Evolutionary conservation across 805 yeast genomes (phyloP).

Genomic region (Candida dajiaensis): DNA sequence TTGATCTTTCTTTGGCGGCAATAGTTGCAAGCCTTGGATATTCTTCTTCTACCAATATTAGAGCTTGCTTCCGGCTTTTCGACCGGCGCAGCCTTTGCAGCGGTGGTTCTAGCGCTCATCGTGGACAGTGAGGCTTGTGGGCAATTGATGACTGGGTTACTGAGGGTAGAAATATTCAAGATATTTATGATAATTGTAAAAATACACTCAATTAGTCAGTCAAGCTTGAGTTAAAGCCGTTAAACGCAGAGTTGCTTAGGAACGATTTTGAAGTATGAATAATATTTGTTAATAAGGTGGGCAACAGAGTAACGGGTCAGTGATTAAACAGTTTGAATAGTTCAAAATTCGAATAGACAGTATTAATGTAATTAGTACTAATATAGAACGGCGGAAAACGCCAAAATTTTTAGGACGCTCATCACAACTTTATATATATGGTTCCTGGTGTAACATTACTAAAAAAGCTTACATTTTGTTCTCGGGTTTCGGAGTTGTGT

Average conservation of each 20-base stretch:
- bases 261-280: not conserved
- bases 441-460: no score
- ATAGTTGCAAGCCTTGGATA: conserved; percentile 34
- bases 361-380: no score
- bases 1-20: conserved; percentile 37
- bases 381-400: no score
- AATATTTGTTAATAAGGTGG: no score
- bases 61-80: not conserved
- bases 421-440: not conserved
- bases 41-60: conserved; percentile 25
- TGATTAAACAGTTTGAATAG: not conserved
- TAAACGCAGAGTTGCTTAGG: not conserved
- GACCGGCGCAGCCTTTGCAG: not conserved
- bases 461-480: no score
- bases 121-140: not conserved
- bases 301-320: not conserved
- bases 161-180: not conserved
- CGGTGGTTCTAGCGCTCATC: not conserved
- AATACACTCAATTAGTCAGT: not conserved
- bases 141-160: not conserved
- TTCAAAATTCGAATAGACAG: no score
- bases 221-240: not conserved
- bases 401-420: not conserved
- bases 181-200: not conserved
- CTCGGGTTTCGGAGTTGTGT: not conserved